Evolutionary conservation across 225 moss, liverwort and hornwort species (phyloP).

Genomic region (Pleurozium schreberi): DNA sequence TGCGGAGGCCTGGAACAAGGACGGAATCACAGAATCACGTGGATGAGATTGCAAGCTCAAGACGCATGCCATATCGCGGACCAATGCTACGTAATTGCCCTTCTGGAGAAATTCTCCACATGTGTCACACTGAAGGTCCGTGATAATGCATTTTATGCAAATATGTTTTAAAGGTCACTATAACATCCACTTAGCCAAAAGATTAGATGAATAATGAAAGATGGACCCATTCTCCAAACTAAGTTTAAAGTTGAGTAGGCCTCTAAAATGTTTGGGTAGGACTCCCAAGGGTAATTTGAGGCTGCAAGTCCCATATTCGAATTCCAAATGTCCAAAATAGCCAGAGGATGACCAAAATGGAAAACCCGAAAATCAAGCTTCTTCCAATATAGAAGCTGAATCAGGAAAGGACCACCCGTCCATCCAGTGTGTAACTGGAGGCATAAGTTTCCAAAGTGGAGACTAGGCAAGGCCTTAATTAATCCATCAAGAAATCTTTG

Average conservation of each 20-base stretch:
- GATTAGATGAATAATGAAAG: neutral
- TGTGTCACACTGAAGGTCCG: neutral
- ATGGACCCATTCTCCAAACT: neutral
- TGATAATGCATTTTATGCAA: neutral
- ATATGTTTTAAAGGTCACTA: neutral
- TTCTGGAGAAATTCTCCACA: neutral
- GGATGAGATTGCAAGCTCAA: neutral
- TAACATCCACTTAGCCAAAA: neutral
- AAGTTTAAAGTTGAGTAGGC: too few relatives aligned
- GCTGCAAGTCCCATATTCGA: neutral
- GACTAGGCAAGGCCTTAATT: neutral
- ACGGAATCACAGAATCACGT: neutral
- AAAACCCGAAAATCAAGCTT: neutral
- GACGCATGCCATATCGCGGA: neutral
- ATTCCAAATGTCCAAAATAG: neutral
- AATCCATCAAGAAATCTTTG: neutral
- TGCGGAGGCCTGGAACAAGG: neutral
- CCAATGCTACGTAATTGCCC: neutral
- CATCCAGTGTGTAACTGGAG: neutral
- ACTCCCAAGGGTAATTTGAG: neutral
- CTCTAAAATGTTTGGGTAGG: neutral
- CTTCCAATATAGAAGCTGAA: neutral
- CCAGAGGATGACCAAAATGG: neutral
- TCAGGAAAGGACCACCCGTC: neutral
- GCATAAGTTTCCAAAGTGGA: neutral